phyloP scores from a whole-genome alignment of 2,329 filamentous ascomycete species.

The Nemania sp. region DNA sequence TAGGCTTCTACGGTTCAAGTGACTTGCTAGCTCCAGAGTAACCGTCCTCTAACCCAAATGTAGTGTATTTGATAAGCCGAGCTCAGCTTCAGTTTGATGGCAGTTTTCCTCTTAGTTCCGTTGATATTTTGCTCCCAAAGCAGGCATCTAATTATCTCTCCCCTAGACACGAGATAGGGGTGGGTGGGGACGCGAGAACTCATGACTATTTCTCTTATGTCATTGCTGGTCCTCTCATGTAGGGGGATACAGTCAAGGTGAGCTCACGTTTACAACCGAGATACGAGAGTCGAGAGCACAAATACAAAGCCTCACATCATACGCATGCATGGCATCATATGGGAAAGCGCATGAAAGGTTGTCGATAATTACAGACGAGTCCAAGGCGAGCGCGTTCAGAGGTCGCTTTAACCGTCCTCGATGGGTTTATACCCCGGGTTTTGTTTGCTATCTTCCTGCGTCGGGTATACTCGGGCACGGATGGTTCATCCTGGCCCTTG shows the following conservation, averaged over 20 bases:
- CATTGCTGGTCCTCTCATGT: slow-evolving; percentile 6
- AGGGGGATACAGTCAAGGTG: slow-evolving; percentile 4
- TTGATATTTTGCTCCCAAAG: no score
- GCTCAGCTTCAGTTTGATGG: no score
- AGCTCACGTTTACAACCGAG: slow-evolving; percentile 9
- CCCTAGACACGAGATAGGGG: not conserved
- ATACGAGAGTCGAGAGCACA: not conserved
- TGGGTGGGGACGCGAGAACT: not conserved
- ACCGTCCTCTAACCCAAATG: not conserved
- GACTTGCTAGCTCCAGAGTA: not conserved
- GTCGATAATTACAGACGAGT: slow-evolving; percentile 6
- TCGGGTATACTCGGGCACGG: not conserved
- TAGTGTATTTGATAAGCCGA: not conserved
- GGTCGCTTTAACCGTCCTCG: not conserved
- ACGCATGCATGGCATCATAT: slow-evolving; percentile 7
- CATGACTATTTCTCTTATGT: not conserved
- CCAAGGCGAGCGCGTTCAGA: not conserved
- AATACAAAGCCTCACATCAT: slow-evolving; percentile 9
- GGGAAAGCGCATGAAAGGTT: slow-evolving; percentile 18
- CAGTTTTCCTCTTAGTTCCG: no score
- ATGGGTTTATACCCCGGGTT: not conserved
- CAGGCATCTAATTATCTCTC: no score
- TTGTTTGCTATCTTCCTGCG: slow-evolving; percentile 19
- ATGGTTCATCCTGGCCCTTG: slow-evolving; percentile 2
- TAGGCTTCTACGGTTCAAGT: not conserved